phyloP scores from a whole-genome alignment of 2,329 filamentous ascomycete species.

The Allantophomopsis lycopodina region DNA sequence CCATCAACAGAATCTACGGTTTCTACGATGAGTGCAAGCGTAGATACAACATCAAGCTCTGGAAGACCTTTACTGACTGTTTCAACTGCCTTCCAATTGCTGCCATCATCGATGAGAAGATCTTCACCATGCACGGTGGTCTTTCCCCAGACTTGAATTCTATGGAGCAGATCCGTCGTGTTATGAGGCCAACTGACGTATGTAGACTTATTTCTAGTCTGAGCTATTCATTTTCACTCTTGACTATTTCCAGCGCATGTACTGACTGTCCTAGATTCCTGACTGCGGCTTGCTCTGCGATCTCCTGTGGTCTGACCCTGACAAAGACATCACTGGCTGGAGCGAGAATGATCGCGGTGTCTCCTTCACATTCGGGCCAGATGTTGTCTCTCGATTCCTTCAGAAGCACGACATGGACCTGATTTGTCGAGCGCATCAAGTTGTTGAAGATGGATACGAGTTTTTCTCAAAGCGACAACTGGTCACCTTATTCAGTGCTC shows the following conservation, averaged over 20 bases:
- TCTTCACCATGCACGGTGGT: slow-evolving; percentile 99
- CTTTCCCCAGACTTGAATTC: slow-evolving; percentile 95
- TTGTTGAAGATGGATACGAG: slow-evolving; percentile 97
- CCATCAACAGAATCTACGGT: slow-evolving; percentile 97
- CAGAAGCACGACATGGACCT: slow-evolving; percentile 99
- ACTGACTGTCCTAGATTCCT: slow-evolving; percentile 57
- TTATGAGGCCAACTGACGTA: slow-evolving; percentile 98
- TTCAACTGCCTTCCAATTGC: slow-evolving; percentile 99
- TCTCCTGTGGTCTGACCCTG: slow-evolving; percentile 94
- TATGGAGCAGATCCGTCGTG: slow-evolving; percentile 98
- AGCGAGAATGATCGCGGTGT: slow-evolving; percentile 98
- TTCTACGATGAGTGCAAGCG: slow-evolving; percentile 99
- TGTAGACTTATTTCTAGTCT: slow-evolving; percentile 25
- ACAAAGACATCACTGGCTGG: slow-evolving; percentile 99
- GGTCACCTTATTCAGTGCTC: slow-evolving; percentile 93
- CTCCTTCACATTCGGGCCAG: slow-evolving; percentile 94
- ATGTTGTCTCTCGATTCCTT: slow-evolving; percentile 92
- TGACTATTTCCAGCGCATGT: slow-evolving; percentile 14
- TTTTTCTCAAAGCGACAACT: slow-evolving; percentile 98
- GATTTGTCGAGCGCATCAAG: slow-evolving; percentile 96
- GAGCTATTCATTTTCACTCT: neutral
- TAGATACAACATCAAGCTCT: slow-evolving; percentile 97
- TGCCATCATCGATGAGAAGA: slow-evolving; percentile 99
- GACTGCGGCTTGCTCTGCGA: slow-evolving; percentile 97
- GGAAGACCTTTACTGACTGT: slow-evolving; percentile 99